Evolutionary conservation across 208 protist genomes (phyloP), one percentile per base, ranked within the genome.

Genomic region (Vickermania ingenoplastis): DNA sequence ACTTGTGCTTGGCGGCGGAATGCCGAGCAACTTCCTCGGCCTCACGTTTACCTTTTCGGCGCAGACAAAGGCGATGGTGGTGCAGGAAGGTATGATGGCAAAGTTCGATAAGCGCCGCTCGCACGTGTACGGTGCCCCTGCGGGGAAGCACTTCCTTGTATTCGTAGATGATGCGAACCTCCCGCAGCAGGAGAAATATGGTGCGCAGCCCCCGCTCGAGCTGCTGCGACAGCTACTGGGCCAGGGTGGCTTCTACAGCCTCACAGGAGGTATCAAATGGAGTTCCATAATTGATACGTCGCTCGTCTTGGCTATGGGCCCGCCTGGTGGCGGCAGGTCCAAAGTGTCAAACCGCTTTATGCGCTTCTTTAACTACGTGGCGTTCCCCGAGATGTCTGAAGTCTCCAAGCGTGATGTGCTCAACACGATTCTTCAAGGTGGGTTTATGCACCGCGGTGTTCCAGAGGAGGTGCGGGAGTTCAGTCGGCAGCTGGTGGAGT

Each of bases 301-400:
- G 0, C 80, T 99, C 28, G 83, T 92, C 3, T 80, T 95, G 23
- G 96, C 97, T n/a, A 99, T 99, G 97, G 97, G 95, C 11, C 97
- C 95, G 25, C 97, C 94, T 22, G 97, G 97, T 41, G 97, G 97
- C 23, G 96, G 97, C 29, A 81, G 97, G 48, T 89, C 94, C 28
- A 75, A 75, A 22, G 69, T 99, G 17, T 97, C 96, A n/a, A 94
- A 93, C 63, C 84, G 98, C 48, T 94, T 99, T 63, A 91, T 98
- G 81, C 81, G 98, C 26, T 97, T 98, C 72, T 98, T 99, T 76
- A 99, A 99, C 77, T 83, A 97, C 61, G 65, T 99, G 24, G 69
- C 86, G 11, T 98, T 99, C 68, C 83, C 91, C 4, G 97, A 99
- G 59, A 88, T 99, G 86, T 92, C 89, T 1, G 77, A 97, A 63